Conservation (phyloP, 768 basidiomycete species). For the Holtermanniella nyarrowii region DNA sequence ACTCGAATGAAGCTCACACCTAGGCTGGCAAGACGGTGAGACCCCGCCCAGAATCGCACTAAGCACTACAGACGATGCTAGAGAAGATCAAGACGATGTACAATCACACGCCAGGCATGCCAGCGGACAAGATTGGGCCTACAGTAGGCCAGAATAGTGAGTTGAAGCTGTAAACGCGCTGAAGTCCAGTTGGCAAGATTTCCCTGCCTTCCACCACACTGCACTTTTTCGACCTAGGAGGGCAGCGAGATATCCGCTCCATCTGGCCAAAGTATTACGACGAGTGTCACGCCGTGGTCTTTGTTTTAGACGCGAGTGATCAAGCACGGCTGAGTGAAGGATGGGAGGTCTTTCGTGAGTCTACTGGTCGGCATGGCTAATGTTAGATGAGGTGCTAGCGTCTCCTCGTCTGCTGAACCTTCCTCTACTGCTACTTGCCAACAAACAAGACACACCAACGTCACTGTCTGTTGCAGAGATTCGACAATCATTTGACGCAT, state of each 20-base stretch:
- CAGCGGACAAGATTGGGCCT: conserved; percentile 85
- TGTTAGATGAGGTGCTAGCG: conserved; percentile 69
- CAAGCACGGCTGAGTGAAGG: conserved; percentile 75
- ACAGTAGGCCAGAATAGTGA: conserved; percentile 96
- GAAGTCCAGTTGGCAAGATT: conserved; percentile 70
- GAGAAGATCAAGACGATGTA: conserved; percentile 92
- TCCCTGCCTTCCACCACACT: conserved; percentile 84
- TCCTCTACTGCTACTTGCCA: conserved; percentile 82
- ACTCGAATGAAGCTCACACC: background rate
- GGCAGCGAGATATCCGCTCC: conserved; percentile 81
- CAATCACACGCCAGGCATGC: conserved; percentile 72
- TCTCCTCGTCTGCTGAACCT: conserved; percentile 81
- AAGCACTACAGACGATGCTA: conserved; percentile 56
- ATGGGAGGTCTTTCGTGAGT: conserved; percentile 93
- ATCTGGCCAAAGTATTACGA: conserved; percentile 92
- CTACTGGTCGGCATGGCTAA: background rate
- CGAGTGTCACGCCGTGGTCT: conserved; percentile 93
- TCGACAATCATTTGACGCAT: conserved; percentile 50
- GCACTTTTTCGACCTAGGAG: conserved; percentile 95
- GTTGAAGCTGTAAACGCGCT: conserved; percentile 29
- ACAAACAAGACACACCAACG: conserved; percentile 80
- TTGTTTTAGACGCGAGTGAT: conserved; percentile 88
- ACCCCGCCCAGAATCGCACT: too few relatives aligned
- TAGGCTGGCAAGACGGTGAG: conserved; percentile 36
- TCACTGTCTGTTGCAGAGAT: conserved; percentile 84